A percentile compares a stretch with the other conserved stretches of the same genome.
Evolutionary conservation across 371 early-diverging fungal genomes (phyloP).

Genomic region (Lichtheimia ornata): DNA sequence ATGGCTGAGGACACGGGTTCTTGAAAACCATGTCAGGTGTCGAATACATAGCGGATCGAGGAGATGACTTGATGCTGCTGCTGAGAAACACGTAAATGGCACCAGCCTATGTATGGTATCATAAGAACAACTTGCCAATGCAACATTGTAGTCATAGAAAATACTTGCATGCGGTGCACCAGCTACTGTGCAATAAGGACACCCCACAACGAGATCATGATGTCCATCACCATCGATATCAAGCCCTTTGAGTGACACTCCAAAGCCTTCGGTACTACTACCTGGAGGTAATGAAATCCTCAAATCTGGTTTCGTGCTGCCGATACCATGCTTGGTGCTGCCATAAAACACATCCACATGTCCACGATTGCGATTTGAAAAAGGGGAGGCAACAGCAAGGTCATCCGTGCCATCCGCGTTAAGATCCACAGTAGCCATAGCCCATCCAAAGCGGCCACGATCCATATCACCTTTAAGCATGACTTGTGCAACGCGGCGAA

Average conservation of each 20-base stretch:
- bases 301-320: constrained; percentile 34
- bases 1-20: constrained; percentile 21
- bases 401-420: constrained; percentile 89
- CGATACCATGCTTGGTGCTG: constrained; percentile 40
- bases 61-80: constrained; percentile 4
- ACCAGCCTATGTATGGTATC: constrained; percentile 25
- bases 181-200: constrained; percentile 54
- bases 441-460: constrained; percentile 76
- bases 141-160: not conserved
- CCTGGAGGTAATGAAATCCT: constrained; percentile 28
- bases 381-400: constrained; percentile 79
- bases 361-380: constrained; percentile 32
- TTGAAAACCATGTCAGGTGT: constrained; percentile 17
- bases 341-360: constrained; percentile 78
- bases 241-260: constrained; percentile 53
- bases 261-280: constrained; percentile 46
- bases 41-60: constrained; percentile 8
- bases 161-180: constrained; percentile 33
- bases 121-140: not conserved
- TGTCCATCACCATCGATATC: constrained; percentile 73
- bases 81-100: constrained; percentile 28
- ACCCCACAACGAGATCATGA: constrained; percentile 70
- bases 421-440: constrained; percentile 74
- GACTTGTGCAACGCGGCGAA: constrained; percentile 30
- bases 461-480: constrained; percentile 28